Evolutionary conservation across 1,284 basidiomycete species (phyloP).

Genomic region (Ganoderma boninense): DNA sequence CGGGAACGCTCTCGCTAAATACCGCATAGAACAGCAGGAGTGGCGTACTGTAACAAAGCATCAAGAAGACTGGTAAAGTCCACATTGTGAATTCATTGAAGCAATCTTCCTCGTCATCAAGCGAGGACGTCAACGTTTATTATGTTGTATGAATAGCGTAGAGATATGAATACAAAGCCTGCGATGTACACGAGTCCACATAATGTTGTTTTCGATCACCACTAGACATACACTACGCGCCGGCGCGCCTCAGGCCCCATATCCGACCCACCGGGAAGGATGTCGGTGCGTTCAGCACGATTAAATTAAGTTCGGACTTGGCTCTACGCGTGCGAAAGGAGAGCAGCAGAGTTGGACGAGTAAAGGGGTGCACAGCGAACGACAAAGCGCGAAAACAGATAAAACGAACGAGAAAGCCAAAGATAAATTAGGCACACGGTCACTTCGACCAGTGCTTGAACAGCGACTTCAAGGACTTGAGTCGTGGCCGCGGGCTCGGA

Average conservation of each 20-base stretch:
- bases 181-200: not conserved
- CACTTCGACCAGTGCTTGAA: slow-evolving; percentile 34
- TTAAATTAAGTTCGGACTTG: not conserved
- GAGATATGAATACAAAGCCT: not conserved
- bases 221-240: not conserved
- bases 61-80: too few species aligned
- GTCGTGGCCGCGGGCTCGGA: slow-evolving; percentile 21
- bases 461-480: slow-evolving; percentile 29
- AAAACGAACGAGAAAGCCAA: not conserved
- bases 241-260: not conserved
- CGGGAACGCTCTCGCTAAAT: too few species aligned
- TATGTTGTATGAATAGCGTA: not conserved
- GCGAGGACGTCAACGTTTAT: not conserved
- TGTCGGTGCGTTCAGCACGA: not conserved
- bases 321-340: not conserved
- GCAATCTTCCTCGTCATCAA: not conserved
- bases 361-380: not conserved
- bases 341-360: not conserved
- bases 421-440: not conserved
- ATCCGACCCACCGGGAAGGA: not conserved
- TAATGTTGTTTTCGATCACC: not conserved
- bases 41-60: too few species aligned
- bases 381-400: not conserved
- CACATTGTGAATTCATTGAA: not conserved
- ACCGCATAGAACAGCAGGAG: too few species aligned